phyloP scores from a whole-genome alignment of 2,329 filamentous ascomycete species.

The Diaporthe humulicola region DNA sequence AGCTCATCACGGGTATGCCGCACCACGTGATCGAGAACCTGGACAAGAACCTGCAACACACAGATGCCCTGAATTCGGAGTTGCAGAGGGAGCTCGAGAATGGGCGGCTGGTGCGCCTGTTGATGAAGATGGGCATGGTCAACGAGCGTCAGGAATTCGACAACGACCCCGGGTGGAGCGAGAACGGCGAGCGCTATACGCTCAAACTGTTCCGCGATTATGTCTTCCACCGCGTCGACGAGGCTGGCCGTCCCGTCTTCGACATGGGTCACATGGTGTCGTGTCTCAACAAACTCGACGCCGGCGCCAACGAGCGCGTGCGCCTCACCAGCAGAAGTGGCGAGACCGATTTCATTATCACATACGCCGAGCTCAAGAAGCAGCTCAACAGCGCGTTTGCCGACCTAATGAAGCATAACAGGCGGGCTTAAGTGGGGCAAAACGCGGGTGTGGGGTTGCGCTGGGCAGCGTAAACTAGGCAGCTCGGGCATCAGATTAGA shows the following conservation, averaged over 20 bases:
- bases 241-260: constrained; percentile 83
- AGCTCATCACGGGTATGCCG: constrained; percentile 83
- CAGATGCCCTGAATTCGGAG: constrained; percentile 80
- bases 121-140: constrained; percentile 86
- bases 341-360: constrained; percentile 88
- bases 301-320: constrained; percentile 87
- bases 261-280: constrained; percentile 90
- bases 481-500: neutral
- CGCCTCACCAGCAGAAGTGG: constrained; percentile 90
- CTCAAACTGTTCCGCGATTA: constrained; percentile 97
- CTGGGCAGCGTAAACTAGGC: neutral
- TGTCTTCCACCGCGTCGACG: constrained; percentile 95
- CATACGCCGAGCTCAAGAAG: constrained; percentile 88
- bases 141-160: constrained; percentile 92
- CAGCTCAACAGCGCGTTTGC: constrained; percentile 69
- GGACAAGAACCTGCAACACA: constrained; percentile 82
- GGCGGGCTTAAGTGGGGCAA: constrained; percentile 33
- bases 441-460: neutral
- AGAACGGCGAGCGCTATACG: constrained; percentile 92
- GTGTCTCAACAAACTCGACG: constrained; percentile 93
- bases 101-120: constrained; percentile 82
- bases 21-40: constrained; percentile 81
- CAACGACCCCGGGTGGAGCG: constrained; percentile 84
- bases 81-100: constrained; percentile 90
- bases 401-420: constrained; percentile 65